Conservation (phyloP, 2,329 filamentous ascomycete genomes). For the Mycogone perniciosa region DNA sequence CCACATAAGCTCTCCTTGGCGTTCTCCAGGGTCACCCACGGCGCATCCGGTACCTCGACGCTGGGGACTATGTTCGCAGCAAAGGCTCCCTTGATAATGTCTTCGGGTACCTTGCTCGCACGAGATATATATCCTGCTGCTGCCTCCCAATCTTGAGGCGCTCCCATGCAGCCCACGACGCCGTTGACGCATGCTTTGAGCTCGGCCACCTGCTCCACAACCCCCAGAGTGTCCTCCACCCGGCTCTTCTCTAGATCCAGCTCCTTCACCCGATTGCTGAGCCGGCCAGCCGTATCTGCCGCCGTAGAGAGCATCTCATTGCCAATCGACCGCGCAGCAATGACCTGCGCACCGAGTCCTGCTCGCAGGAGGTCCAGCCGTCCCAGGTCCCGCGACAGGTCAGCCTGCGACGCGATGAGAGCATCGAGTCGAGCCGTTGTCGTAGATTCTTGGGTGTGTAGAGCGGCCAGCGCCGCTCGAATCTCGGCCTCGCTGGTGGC, state of each 20-base stretch:
- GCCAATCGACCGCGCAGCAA: slow-evolving; percentile 75
- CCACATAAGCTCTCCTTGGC: slow-evolving; percentile 86
- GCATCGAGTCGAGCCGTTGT: slow-evolving; percentile 69
- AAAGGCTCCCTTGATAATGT: slow-evolving; percentile 78
- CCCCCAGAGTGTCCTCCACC: slow-evolving; percentile 81
- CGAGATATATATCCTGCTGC: slow-evolving; percentile 84
- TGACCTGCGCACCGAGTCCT: slow-evolving; percentile 78
- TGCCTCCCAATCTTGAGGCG: slow-evolving; percentile 97
- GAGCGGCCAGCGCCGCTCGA: slow-evolving; percentile 64
- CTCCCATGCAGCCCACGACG: slow-evolving; percentile 92
- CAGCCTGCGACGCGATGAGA: slow-evolving; percentile 75
- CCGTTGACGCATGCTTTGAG: slow-evolving; percentile 94
- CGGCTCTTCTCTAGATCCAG: slow-evolving; percentile 87
- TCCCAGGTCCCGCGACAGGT: slow-evolving; percentile 78
- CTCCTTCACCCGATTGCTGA: slow-evolving; percentile 79
- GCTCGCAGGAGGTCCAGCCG: slow-evolving; percentile 86
- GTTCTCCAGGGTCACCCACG: slow-evolving; percentile 76
- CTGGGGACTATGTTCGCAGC: slow-evolving; percentile 90
- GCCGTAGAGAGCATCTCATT: slow-evolving; percentile 87
- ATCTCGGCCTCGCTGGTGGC: slow-evolving; percentile 74
- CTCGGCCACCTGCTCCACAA: slow-evolving; percentile 94
- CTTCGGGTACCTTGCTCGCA: slow-evolving; percentile 71
- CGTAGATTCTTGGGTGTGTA: slow-evolving; percentile 68
- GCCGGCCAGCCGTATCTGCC: slow-evolving; percentile 74
- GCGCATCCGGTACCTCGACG: slow-evolving; percentile 88